Evolutionary conservation across 2,329 filamentous ascomycete species (phyloP), one percentile per base, ranked within the genome.

Genomic region (Penicillium sp.): DNA sequence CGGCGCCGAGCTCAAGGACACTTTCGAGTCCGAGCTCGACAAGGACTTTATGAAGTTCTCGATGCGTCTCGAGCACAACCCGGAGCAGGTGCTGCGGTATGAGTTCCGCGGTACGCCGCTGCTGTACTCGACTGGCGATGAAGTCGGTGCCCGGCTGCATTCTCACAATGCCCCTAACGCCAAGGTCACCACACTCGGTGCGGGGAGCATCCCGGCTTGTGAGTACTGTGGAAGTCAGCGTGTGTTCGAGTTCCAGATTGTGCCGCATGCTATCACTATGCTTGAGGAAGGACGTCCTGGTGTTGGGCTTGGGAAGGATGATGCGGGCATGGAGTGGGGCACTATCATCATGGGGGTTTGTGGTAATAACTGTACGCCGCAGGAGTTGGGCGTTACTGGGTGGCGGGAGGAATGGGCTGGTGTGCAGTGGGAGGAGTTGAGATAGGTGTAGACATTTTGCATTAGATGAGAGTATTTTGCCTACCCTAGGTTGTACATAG

Each of bases 371-470:
- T 97, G 94, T 72, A 84, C 86, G 6, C 83, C 83, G 0, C 81
- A 86, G 7, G 74, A 76, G 13, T 79, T 82, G 36, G 89, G 86
- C 0, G 82, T 86, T 68, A 84, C 87, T 0, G 90, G 88, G 1
- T 97, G 96, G 76, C 69, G 92, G 19, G 94, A 97, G 79, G 94
- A 99, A 76, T 99, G 94, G 93, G 87, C 85, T n/a, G 94, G 93
- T 7, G 94, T 97, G 63, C 94, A 99, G 76, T 99, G 93, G 94
- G 94, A 99, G 77, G 93, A 97, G 75, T 69, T 52, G 56, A 64
- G 64, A 41, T 71, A 64, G 47, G 6, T 19, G 3, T 53, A 12
- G 29, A 17, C 17, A 17, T n/a, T 36, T 45, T 54, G 19, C 33
- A 49, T 49, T 50, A 29, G 35, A 49, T 23, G 31, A 29, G 48